Base-by-base conservation (phyloP, 2,329 filamentous ascomycete genomes). In the Ramichloridium luteum region DNA sequence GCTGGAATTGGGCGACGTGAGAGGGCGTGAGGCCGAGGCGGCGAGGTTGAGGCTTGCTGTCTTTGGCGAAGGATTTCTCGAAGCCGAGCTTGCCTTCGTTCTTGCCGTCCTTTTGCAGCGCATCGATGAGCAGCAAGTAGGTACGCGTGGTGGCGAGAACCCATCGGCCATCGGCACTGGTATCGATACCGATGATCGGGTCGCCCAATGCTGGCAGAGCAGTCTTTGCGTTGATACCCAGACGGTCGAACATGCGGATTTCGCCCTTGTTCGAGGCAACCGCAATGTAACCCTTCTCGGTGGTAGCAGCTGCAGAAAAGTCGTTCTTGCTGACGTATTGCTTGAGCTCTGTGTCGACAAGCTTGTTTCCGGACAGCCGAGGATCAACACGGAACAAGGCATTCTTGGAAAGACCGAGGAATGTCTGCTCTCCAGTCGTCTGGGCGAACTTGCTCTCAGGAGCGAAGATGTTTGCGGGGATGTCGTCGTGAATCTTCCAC, bases 61-160 rank as follows among this genome's bases (percentile, higher is more conserved):
- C 86, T 44, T 93, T 92, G 3, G 81, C 77, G 50, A 98, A 98
- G 0, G 83, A 67, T 55, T 81, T 86, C 59, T 98, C 86, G 52
- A 98, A 98, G 2, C 90, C 90, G n/a, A 98, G 77, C 59, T 93
- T 93, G 53, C 90, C 90, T 53, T 90, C 84, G 44, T 96, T 93
- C 68, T 94, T 96, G 55, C 90, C 90, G 1, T 77, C 72, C 53
- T 90, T 85, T 53, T 98, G 90, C 46, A 88, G 61, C 1, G 85
- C 75, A 51, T 98, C 90, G 41, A 98, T 84, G 39, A 98, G 77
- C 5, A 98, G 73, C 9, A 98, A 74, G 54, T 96, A 98, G 3
- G 88, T 98, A 27, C 80, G 76, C 48, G 88, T 94, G 1, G 90
- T 98, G 12, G 81, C 90, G 18, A 98, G 70, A 12, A 98, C 75